Evolutionary conservation across 305 asterid genomes (phyloP).

Genomic region (Fraxinus angustifolia): DNA sequence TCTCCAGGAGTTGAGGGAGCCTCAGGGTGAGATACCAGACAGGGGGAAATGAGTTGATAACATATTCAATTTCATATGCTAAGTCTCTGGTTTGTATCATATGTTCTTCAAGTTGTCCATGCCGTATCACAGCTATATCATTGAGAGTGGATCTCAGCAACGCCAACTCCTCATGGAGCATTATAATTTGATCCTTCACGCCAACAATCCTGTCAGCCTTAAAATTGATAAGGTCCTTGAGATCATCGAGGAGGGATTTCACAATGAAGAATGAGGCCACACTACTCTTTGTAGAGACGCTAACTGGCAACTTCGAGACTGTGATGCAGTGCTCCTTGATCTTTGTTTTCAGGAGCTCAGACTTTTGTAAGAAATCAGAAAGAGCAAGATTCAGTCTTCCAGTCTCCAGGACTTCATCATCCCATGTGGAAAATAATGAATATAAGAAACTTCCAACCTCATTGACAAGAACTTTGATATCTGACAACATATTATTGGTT

Average conservation of each 20-base stretch:
- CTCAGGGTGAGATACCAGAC: neutral
- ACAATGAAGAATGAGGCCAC: neutral
- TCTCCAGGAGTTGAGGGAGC: neutral
- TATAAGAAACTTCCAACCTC: neutral
- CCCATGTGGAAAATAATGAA: neutral
- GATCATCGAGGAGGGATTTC: neutral
- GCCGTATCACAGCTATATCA: neutral
- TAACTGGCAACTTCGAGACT: neutral
- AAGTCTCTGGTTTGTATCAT: neutral
- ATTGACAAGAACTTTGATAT: neutral
- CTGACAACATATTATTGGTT: neutral
- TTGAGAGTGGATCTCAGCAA: neutral
- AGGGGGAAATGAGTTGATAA: neutral
- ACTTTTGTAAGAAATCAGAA: neutral
- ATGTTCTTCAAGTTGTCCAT: neutral
- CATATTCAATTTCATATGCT: neutral
- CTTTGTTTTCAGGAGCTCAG: neutral
- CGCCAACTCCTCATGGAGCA: neutral
- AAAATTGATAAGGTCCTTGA: neutral
- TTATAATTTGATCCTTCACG: neutral
- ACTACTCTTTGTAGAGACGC: neutral
- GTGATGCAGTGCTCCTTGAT: neutral
- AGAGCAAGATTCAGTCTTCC: neutral
- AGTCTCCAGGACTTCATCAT: neutral
- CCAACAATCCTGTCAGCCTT: neutral